phyloP scores from a whole-genome alignment of 2,329 filamentous ascomycete genomes.

The Rhexocercosporidium sp. region DNA sequence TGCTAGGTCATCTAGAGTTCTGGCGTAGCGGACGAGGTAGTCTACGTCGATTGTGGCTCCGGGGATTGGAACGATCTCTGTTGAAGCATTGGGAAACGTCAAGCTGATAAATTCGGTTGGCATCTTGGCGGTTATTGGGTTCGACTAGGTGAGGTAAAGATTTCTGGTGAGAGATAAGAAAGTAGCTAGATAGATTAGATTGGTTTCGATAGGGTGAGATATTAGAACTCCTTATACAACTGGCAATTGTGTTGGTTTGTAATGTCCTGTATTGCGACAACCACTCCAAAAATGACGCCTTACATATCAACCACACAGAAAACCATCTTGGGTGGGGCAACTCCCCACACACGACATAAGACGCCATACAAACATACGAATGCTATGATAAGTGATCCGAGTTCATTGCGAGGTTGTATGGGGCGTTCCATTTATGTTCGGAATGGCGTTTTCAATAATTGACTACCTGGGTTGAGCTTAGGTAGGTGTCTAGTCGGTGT shows the following conservation, averaged over 20 bases:
- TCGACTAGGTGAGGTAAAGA: no score
- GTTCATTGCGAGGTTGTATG: neutral
- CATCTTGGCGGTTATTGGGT: conserved; percentile 40
- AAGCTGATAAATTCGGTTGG: conserved; percentile 63
- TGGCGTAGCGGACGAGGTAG: conserved; percentile 60
- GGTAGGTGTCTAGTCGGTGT: no score
- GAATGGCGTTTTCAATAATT: neutral
- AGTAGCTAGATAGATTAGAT: neutral
- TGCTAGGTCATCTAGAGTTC: conserved; percentile 61
- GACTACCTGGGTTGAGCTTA: neutral
- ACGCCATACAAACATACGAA: neutral
- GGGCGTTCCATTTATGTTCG: neutral
- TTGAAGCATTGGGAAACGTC: conserved; percentile 62
- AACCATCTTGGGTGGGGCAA: neutral
- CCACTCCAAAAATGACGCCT: conserved; percentile 9
- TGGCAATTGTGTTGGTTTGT: neutral
- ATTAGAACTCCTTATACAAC: neutral
- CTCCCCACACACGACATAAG: neutral
- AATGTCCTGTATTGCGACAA: conserved; percentile 1
- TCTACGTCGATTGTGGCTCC: conserved; percentile 58
- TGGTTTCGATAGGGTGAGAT: neutral
- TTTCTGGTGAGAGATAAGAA: neutral
- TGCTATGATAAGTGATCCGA: neutral
- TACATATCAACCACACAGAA: conserved; percentile 5
- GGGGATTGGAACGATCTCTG: conserved; percentile 59